Evolutionary conservation across 164 flowering plant genomes (phyloP).

Genomic region (Cinnamomum chago): DNA sequence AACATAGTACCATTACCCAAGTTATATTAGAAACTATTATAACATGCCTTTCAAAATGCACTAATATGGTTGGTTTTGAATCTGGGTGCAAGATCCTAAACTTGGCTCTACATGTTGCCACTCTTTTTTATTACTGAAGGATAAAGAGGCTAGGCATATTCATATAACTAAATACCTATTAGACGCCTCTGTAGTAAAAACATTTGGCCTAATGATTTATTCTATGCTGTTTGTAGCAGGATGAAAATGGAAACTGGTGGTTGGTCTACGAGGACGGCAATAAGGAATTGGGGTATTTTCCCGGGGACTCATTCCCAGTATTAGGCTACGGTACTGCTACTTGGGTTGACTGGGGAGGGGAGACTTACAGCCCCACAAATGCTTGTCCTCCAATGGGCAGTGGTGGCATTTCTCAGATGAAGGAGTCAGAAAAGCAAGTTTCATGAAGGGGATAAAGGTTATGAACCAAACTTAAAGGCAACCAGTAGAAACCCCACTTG

Average conservation of each 20-base stretch:
- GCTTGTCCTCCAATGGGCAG: background rate
- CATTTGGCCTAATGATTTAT: too few relatives aligned
- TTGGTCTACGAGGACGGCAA: background rate
- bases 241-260: conserved; percentile 1
- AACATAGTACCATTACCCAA: too few relatives aligned
- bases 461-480: background rate
- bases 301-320: background rate
- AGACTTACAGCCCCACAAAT: background rate
- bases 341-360: background rate
- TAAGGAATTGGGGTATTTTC: background rate
- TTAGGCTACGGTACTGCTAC: background rate
- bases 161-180: too few relatives aligned
- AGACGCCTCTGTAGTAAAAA: too few relatives aligned
- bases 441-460: background rate
- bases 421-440: background rate
- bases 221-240: background rate
- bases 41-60: too few relatives aligned
- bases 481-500: too few relatives aligned
- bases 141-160: too few relatives aligned
- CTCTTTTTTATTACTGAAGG: too few relatives aligned
- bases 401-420: background rate
- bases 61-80: too few relatives aligned
- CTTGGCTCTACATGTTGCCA: too few relatives aligned
- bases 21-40: too few relatives aligned
- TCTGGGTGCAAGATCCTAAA: too few relatives aligned